Evolutionary conservation across 2,329 filamentous ascomycete genomes (phyloP).

Genomic region (Colletotrichum tanaceti): DNA sequence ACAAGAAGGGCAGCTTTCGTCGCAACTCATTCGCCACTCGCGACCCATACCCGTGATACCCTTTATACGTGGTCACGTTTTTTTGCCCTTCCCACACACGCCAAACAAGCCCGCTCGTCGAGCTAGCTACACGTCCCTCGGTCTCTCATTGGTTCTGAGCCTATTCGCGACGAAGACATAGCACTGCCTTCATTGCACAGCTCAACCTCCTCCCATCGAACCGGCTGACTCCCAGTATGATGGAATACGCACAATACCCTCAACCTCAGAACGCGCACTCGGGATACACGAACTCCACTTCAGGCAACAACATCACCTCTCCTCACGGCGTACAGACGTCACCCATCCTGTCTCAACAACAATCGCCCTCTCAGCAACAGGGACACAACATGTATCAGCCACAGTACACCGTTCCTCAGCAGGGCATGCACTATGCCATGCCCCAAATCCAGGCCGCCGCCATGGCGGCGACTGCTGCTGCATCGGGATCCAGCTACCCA

Average conservation of each 20-base stretch:
- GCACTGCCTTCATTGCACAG: constrained; percentile 39
- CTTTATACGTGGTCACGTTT: constrained; percentile 27
- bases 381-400: constrained; percentile 84
- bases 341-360: constrained; percentile 83
- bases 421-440: constrained; percentile 85
- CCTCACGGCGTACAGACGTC: constrained; percentile 79
- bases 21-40: constrained; percentile 41
- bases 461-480: constrained; percentile 91
- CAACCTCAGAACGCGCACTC: constrained; percentile 74
- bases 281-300: constrained; percentile 70
- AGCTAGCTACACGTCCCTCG: constrained; percentile 12
- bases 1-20: constrained; percentile 43
- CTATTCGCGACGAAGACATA: constrained; percentile 47
- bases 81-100: background rate
- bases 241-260: constrained; percentile 82
- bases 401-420: constrained; percentile 78
- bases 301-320: constrained; percentile 74
- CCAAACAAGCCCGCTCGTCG: constrained; percentile 17
- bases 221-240: constrained; percentile 59
- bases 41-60: constrained; percentile 38
- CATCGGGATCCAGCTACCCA: constrained; percentile 82
- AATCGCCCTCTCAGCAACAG: constrained; percentile 68
- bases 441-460: constrained; percentile 88
- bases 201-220: constrained; percentile 12
- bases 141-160: constrained; percentile 31